Percentiles rank a stretch among this genome's conserved stretches.
Conservation (phyloP, 2,329 filamentous ascomycete species). For the Talaromyces funiculosus region DNA sequence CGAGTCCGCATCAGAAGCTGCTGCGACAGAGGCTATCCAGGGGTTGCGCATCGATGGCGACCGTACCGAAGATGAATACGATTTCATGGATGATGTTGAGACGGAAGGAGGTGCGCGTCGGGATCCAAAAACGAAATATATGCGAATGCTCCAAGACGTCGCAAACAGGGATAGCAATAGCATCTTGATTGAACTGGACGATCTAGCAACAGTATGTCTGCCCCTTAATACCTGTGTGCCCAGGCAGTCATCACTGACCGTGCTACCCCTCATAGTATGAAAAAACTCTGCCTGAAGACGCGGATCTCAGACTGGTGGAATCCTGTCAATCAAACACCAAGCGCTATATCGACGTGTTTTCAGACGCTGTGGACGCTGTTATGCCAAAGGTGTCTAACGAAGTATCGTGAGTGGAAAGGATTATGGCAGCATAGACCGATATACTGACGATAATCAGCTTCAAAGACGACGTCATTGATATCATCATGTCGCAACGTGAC, state of each 20-base stretch:
- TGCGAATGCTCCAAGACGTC: conserved; percentile 77
- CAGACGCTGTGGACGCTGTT: conserved; percentile 77
- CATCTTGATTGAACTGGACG: conserved; percentile 82
- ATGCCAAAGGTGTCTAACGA: conserved; percentile 75
- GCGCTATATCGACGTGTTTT: conserved; percentile 90
- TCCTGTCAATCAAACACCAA: conserved; percentile 88
- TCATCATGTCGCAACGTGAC: conserved; percentile 88
- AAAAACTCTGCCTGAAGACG: conserved; percentile 59
- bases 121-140: conserved; percentile 75
- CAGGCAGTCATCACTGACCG: background rate
- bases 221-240: background rate
- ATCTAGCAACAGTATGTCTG: conserved; percentile 63
- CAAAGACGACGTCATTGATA: conserved; percentile 95
- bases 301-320: conserved; percentile 63
- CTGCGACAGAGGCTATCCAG: conserved; percentile 74
- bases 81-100: conserved; percentile 82
- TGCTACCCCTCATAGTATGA: conserved; percentile 59
- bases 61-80: conserved; percentile 81
- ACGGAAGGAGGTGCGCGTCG: conserved; percentile 43
- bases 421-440: conserved; percentile 18
- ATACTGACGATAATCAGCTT: conserved; percentile 52
- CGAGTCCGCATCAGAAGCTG: conserved; percentile 56
- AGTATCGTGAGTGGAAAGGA: conserved; percentile 56
- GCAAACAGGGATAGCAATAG: conserved; percentile 73
- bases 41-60: conserved; percentile 83